Evolutionary conservation across 1,284 basidiomycete genomes (phyloP).

Genomic region (Singerocomus inundabilis): DNA sequence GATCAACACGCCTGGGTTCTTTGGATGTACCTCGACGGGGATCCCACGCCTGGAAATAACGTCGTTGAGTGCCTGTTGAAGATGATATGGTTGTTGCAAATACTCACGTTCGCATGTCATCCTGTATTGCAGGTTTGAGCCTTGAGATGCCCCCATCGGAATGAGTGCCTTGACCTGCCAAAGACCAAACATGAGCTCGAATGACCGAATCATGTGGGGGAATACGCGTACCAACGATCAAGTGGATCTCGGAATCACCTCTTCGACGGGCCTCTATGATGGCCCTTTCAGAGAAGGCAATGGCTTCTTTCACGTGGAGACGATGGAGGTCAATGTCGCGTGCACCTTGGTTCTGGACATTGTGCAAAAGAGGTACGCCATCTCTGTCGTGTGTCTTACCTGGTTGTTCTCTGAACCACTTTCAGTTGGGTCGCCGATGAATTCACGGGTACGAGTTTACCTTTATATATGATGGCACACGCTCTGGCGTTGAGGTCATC

Average conservation of each 20-base stretch:
- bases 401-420: slow-evolving; percentile 24
- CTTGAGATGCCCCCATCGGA: slow-evolving; percentile 79
- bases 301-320: slow-evolving; percentile 88
- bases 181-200: neutral
- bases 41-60: slow-evolving; percentile 13
- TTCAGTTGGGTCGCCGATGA: neutral
- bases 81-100: neutral
- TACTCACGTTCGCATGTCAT: slow-evolving; percentile 74
- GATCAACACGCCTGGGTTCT: slow-evolving; percentile 83
- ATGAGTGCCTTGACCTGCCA: slow-evolving; percentile 77
- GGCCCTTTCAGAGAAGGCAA: slow-evolving; percentile 64
- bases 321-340: slow-evolving; percentile 87
- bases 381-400: slow-evolving; percentile 9
- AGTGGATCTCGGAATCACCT: slow-evolving; percentile 66
- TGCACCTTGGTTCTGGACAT: slow-evolving; percentile 52
- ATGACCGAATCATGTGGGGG: neutral
- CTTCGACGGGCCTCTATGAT: slow-evolving; percentile 63
- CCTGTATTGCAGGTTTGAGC: slow-evolving; percentile 89
- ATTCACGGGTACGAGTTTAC: slow-evolving; percentile 37
- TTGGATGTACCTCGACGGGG: slow-evolving; percentile 60
- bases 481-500: slow-evolving; percentile 80
- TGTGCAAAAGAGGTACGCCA: neutral
- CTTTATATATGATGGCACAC: slow-evolving; percentile 81
- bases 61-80: too few relatives aligned
- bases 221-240: slow-evolving; percentile 79